These are phyloP conservation scores for Penicillium fuscoglaucum DNA, from an alignment of 2,329 filamentous ascomycete species.

Conservation along the genomic window DNA sequence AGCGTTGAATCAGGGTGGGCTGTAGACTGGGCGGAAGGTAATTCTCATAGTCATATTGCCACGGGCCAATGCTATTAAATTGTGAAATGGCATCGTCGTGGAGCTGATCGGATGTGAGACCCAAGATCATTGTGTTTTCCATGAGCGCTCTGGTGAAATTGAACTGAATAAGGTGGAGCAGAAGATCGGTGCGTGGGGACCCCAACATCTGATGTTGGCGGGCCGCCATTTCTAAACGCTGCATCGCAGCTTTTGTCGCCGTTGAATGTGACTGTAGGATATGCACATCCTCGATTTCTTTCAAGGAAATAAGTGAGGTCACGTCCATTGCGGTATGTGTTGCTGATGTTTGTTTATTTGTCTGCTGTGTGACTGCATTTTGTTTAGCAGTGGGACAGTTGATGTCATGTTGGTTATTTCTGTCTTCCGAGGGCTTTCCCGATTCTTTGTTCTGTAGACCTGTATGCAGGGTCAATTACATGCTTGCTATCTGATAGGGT, in stretches of 20 bases:
- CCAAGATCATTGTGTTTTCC: slow-evolving; percentile 18
- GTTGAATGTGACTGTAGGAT: not conserved
- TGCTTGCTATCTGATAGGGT: no score
- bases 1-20: slow-evolving; percentile 23
- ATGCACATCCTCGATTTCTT: not conserved
- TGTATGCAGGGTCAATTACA: not conserved
- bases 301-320: not conserved
- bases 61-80: slow-evolving; percentile 16
- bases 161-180: slow-evolving; percentile 19
- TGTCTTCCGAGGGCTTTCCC: not conserved
- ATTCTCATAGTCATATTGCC: not conserved
- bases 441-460: slow-evolving; percentile 5
- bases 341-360: not conserved
- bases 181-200: slow-evolving; percentile 19
- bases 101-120: slow-evolving; percentile 13
- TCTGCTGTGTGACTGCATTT: not conserved
- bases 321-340: not conserved
- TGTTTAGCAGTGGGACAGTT: no score
- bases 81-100: slow-evolving; percentile 23
- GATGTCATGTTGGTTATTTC: not conserved
- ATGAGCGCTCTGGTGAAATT: slow-evolving; percentile 22
- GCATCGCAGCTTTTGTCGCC: not conserved
- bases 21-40: slow-evolving; percentile 17
- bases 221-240: not conserved
- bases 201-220: slow-evolving; percentile 7